Evolutionary conservation across 2,329 filamentous ascomycete species (phyloP), one percentile per base, ranked within the genome.

Genomic region (Xylariales sp.): DNA sequence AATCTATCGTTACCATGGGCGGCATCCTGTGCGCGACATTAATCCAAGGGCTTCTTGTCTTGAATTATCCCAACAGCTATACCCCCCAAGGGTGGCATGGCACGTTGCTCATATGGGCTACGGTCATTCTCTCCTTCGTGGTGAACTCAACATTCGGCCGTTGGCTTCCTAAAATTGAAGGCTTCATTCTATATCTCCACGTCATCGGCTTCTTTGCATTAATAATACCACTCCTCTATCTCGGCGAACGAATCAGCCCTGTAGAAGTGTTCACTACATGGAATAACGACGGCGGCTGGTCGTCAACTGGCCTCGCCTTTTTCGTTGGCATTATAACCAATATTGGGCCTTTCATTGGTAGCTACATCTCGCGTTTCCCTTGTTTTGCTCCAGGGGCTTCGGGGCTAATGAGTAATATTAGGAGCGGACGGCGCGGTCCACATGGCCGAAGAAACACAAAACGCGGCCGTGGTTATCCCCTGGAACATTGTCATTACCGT

Each of bases 251-350:
- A 18, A 12, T 23, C 5, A 14, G 9, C 9, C 16, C 45, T 4
- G 45, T 23, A 8, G 45, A 23, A 23, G 45, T 48, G 10, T 48
- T 48, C 16, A 48, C 45, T 48, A 23, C 45, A 48, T 48, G 45
- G 45, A 48, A 48, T 9, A 48, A 48, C 9, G 45, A 57, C 49
- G 12, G 65, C 43, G n/a, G 65, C 32, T 23, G 64, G 68, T 1
- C 62, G 66, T 34, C 28, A 14, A 34, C 48, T 7, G 48, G 28
- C 9, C 48, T 32, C 3, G 48, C 48, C 10, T 32, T 52, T 23
- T 48, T 48, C 9, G 45, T 48, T 48, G 45, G 45, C 18, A 48
- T 48, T 48, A 48, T 48, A 48, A 48, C 45, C 3, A 48, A 48
- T 48, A n/a, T 48, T 5, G 45, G 45, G 3, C 45, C 45, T 5